A percentile compares a stretch with the other conserved stretches of the same genome.
Evolutionary conservation across 208 protist genomes (phyloP).

Genomic region (Naegleria gruberi): DNA sequence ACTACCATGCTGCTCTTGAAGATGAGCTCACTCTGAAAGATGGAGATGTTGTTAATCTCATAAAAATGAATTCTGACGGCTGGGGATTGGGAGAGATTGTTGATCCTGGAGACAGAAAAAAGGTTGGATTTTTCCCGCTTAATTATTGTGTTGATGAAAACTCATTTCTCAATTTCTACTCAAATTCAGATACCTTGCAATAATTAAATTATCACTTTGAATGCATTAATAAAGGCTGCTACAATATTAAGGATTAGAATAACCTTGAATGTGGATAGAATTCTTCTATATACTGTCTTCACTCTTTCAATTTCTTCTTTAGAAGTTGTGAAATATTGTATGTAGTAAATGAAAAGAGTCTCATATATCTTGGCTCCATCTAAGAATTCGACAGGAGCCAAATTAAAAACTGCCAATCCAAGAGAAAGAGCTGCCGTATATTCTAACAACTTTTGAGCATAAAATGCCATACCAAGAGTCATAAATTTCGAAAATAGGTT

Average conservation of each 20-base stretch:
- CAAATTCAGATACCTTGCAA: no score
- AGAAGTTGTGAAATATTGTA: not conserved
- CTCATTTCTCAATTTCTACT: no score
- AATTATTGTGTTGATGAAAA: no score
- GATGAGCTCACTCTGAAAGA: no score
- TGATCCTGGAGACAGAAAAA: no score
- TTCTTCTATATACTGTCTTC: not conserved
- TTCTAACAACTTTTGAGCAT: no score
- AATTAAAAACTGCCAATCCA: not conserved
- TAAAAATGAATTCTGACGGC: no score
- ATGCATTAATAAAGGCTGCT: not conserved
- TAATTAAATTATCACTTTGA: not conserved
- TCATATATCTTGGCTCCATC: not conserved
- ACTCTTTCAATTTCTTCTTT: not conserved
- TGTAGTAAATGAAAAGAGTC: not conserved
- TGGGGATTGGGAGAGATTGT: no score
- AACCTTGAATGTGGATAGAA: not conserved
- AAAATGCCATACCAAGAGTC: not conserved
- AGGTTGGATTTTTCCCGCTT: no score
- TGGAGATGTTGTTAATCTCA: no score
- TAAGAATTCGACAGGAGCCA: not conserved
- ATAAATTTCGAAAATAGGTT: no score
- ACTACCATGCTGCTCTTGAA: no score
- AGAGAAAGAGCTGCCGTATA: not conserved
- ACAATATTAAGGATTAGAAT: not conserved